Percentiles rank a stretch among this genome's conserved stretches.
Conservation (phyloP, 345 rosid genomes). For the Corymbia maculata region DNA sequence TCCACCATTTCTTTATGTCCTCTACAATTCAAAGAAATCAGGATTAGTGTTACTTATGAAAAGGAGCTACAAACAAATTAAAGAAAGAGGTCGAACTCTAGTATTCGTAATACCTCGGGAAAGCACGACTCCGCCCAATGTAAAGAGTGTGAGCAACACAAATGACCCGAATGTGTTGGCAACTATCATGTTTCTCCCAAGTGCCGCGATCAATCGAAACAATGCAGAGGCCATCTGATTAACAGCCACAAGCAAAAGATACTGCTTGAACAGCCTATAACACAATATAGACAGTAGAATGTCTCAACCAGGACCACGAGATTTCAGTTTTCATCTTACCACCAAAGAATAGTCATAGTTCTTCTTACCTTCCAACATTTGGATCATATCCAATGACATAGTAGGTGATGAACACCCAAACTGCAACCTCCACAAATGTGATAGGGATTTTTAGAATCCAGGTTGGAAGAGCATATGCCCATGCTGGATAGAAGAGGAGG, state of each 20-base stretch:
- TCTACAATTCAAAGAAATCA: conserved; percentile 6
- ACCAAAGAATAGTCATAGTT: background rate
- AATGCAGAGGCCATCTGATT: conserved; percentile 33
- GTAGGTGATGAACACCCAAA: conserved; percentile 18
- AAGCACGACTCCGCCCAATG: conserved; percentile 32
- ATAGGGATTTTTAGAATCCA: conserved; percentile 16
- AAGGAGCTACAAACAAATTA: background rate
- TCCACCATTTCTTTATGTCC: conserved; percentile 45
- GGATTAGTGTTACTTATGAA: background rate
- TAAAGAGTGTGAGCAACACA: conserved; percentile 15
- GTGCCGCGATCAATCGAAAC: conserved; percentile 22
- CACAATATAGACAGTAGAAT: background rate
- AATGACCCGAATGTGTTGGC: conserved; percentile 33
- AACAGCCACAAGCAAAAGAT: conserved; percentile 11
- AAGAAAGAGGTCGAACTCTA: background rate
- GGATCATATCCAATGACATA: background rate
- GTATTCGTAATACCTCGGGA: conserved; percentile 17
- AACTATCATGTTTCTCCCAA: conserved; percentile 28
- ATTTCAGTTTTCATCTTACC: background rate
- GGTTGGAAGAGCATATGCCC: conserved; percentile 33
- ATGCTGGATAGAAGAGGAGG: conserved; percentile 28
- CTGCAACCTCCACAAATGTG: background rate
- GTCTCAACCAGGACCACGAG: background rate
- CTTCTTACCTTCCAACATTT: background rate
- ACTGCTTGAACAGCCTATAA: conserved; percentile 31